Evolutionary conservation across 805 yeast species (phyloP), one percentile per base, ranked within the genome.

Genomic region (Wickerhamomyces bisporus): DNA sequence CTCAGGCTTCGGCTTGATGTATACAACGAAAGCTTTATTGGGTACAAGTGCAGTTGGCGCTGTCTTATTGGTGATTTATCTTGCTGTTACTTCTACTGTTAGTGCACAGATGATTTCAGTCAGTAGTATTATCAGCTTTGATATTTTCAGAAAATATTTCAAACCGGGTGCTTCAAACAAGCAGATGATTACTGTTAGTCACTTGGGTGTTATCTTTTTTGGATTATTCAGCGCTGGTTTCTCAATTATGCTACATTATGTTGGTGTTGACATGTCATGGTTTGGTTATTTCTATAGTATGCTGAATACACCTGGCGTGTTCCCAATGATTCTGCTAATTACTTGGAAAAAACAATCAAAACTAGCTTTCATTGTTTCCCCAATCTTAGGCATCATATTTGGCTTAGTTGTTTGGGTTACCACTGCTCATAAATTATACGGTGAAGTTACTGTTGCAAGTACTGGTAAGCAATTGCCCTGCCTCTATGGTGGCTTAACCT

Each of bases 1-100:
- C 35, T 59, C 62, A 2, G 69, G 68, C 7, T 39, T 65, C 43
- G 64, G 66, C 5, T 53, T 65, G 12, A 48, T 58, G 12, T 60
- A 58, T 40, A 65, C 62, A 4, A 40, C 59, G 36, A 53, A 73
- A 13, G 85, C 88, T 38, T 44, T 66, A 7, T 49, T 65, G n/a
- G 71, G 71, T 14, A 70, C 67, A 13, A 65, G 66, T 18, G 68
- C 60, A 10, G 61, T 62, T 10, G 68, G 61, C 3, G 52, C 61
- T 30, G 36, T 62, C 13, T 60, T 66, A 58, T 39, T 66, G 6
- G 53, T 60, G 60, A 21, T 60, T 52, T 67, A 61, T 45, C 53
- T 66, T 61, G 55, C 70, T 14, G 66, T 57, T 16, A 66, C 71
- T 4, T 60, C 68, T 8, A 66, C 71, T 2, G 51, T 63, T 13